These are phyloP conservation scores for Leccinum sublutescens DNA, from an alignment of 768 basidiomycete species.

Conservation along the genomic window DNA sequence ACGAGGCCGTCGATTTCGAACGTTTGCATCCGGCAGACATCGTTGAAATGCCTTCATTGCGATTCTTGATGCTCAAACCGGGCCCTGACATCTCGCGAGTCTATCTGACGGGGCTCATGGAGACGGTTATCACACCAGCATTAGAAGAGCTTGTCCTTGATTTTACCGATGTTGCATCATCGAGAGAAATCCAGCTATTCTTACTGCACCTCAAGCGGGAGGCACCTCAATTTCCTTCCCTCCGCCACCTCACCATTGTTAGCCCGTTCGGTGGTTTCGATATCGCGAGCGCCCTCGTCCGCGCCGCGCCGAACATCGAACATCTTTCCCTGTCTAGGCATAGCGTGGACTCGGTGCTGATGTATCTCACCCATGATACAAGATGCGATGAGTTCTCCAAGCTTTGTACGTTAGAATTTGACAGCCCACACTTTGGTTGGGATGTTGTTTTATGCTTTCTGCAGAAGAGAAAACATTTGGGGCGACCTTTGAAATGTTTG, in stretches of 20 bases:
- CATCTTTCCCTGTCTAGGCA: slow-evolving; percentile 28
- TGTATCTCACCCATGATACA: slow-evolving; percentile 25
- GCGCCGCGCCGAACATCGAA: slow-evolving; percentile 26
- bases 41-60: slow-evolving; percentile 22
- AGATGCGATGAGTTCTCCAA: slow-evolving; percentile 28
- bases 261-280: slow-evolving; percentile 28
- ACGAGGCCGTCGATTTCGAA: slow-evolving; percentile 30
- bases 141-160: slow-evolving; percentile 26
- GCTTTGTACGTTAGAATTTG: slow-evolving; percentile 18
- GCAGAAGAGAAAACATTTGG: slow-evolving; percentile 21
- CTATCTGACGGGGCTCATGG: slow-evolving; percentile 27
- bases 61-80: slow-evolving; percentile 23
- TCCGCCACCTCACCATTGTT: slow-evolving; percentile 20
- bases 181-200: slow-evolving; percentile 29
- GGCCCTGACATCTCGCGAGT: slow-evolving; percentile 28
- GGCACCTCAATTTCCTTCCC: slow-evolving; percentile 24
- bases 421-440: slow-evolving; percentile 30
- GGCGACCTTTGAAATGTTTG: slow-evolving; percentile 17
- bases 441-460: slow-evolving; percentile 27
- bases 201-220: slow-evolving; percentile 29
- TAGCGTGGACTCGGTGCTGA: slow-evolving; percentile 22
- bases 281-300: slow-evolving; percentile 20
- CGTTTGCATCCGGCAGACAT: slow-evolving; percentile 3
- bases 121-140: slow-evolving; percentile 23
- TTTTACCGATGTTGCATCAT: slow-evolving; percentile 24